Evolutionary conservation across 2,329 filamentous ascomycete species (phyloP).

Genomic region (Verticillium albo-atrum): DNA sequence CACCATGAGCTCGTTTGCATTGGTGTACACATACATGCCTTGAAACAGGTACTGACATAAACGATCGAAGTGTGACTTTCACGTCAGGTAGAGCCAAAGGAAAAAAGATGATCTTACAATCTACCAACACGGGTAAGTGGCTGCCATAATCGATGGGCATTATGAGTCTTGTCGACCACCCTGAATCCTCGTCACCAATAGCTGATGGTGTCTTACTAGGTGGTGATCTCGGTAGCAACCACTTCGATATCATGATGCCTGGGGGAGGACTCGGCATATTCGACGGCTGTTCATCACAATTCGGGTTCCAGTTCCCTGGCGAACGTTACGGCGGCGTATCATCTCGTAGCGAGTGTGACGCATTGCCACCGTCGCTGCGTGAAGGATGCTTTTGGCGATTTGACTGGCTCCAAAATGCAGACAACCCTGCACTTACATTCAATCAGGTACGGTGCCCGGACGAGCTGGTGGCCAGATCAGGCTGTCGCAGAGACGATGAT

Average conservation of each 20-base stretch:
- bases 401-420: conserved; percentile 56
- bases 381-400: conserved; percentile 59
- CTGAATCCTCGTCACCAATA: not conserved
- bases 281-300: conserved; percentile 47
- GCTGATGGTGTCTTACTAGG: conserved; percentile 16
- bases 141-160: not conserved
- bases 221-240: conserved; percentile 49
- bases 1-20: no score
- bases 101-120: conserved; percentile 63
- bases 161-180: no score
- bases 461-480: conserved; percentile 34
- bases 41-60: no score
- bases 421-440: conserved; percentile 52
- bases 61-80: conserved; percentile 43
- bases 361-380: conserved; percentile 47
- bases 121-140: conserved; percentile 52
- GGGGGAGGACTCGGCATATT: conserved; percentile 50
- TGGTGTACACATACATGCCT: no score
- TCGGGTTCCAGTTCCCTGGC: conserved; percentile 31
- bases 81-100: conserved; percentile 46
- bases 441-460: conserved; percentile 50
- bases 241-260: conserved; percentile 55
- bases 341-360: conserved; percentile 43
- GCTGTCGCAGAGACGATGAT: conserved; percentile 23
- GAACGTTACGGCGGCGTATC: conserved; percentile 53